A percentile compares a stretch with the other conserved stretches of the same genome.
Evolutionary conservation across 202 grass and related monocot species (phyloP).

Genomic region (Musa balbisiana): DNA sequence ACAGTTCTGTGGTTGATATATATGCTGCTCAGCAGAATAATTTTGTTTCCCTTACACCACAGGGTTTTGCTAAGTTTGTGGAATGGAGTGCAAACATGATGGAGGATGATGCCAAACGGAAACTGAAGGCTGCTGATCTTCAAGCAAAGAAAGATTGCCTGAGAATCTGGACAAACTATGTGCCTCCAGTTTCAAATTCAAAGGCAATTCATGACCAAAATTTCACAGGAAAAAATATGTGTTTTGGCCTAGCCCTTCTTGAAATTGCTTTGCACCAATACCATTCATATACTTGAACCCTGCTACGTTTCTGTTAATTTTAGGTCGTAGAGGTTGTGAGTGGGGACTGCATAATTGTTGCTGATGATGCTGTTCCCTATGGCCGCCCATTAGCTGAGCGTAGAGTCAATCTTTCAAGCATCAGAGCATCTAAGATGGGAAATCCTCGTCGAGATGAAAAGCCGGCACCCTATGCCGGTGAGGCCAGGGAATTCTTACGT

Average conservation of each 20-base stretch:
- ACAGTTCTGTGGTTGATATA: no score
- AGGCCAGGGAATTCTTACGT: slow-evolving; percentile 88
- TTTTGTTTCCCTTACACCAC: slow-evolving; percentile 4
- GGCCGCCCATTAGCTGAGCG: slow-evolving; percentile 79
- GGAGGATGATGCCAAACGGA: slow-evolving; percentile 85
- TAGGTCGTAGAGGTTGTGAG: slow-evolving; percentile 98
- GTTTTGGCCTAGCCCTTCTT: slow-evolving; percentile 4
- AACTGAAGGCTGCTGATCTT: slow-evolving; percentile 79
- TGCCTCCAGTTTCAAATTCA: slow-evolving; percentile 76
- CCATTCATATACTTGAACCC: slow-evolving; percentile 1
- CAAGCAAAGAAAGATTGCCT: slow-evolving; percentile 84
- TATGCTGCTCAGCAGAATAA: not conserved
- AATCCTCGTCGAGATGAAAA: slow-evolving; percentile 66
- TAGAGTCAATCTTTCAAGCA: slow-evolving; percentile 82
- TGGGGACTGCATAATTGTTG: slow-evolving; percentile 89
- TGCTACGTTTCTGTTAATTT: slow-evolving; percentile 21
- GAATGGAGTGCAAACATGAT: slow-evolving; percentile 99
- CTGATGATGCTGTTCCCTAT: slow-evolving; percentile 66
- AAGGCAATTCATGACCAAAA: slow-evolving; percentile 91
- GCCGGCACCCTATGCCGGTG: slow-evolving; percentile 61
- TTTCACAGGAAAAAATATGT: slow-evolving; percentile 76
- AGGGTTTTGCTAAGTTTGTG: slow-evolving; percentile 97
- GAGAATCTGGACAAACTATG: slow-evolving; percentile 85
- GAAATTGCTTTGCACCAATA: not conserved
- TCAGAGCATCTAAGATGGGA: slow-evolving; percentile 79